These are phyloP conservation scores for Talaromyces ruber DNA, from an alignment of 495 filamentous ascomycete species.

Conservation along the genomic window DNA sequence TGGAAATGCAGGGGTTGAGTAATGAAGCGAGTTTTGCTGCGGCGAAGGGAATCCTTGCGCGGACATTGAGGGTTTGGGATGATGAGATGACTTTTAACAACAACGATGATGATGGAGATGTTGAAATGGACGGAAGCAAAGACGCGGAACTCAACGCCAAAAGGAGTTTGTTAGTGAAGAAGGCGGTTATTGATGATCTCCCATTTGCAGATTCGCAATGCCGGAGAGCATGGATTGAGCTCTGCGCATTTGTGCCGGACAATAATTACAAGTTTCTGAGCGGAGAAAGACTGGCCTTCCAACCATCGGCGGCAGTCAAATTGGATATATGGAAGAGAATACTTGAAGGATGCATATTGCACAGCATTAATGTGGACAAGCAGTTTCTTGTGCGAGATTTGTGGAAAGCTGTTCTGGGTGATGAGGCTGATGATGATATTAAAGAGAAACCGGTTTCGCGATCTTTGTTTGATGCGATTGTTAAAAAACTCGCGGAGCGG, in stretches of 20 bases:
- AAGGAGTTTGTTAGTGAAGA: slow-evolving; percentile 9
- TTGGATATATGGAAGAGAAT: slow-evolving; percentile 40
- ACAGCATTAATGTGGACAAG: slow-evolving; percentile 33
- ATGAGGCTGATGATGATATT: slow-evolving; percentile 22
- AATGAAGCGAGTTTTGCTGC: slow-evolving; percentile 8
- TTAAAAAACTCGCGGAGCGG: slow-evolving; percentile 26
- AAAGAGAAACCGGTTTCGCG: slow-evolving; percentile 25
- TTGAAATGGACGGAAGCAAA: slow-evolving; percentile 6
- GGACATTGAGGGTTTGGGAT: slow-evolving; percentile 23
- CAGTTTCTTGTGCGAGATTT: slow-evolving; percentile 41
- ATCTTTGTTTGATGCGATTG: slow-evolving; percentile 33
- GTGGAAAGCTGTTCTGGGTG: slow-evolving; percentile 39
- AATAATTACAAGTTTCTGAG: slow-evolving; percentile 1
- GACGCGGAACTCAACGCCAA: not conserved
- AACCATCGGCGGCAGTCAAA: slow-evolving; percentile 31
- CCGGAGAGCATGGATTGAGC: slow-evolving; percentile 34
- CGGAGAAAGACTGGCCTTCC: slow-evolving; percentile 9
- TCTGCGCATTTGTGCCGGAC: slow-evolving; percentile 39
- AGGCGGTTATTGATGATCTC: slow-evolving; percentile 29
- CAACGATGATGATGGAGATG: slow-evolving; percentile 12
- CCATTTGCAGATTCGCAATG: slow-evolving; percentile 39
- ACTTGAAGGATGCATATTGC: slow-evolving; percentile 34
- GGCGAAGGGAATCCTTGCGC: slow-evolving; percentile 16
- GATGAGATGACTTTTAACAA: not conserved
- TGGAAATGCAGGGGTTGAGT: slow-evolving; percentile 47